Conservation (phyloP, 169 alveolate genomes). For the Cytauxzoon felis region DNA sequence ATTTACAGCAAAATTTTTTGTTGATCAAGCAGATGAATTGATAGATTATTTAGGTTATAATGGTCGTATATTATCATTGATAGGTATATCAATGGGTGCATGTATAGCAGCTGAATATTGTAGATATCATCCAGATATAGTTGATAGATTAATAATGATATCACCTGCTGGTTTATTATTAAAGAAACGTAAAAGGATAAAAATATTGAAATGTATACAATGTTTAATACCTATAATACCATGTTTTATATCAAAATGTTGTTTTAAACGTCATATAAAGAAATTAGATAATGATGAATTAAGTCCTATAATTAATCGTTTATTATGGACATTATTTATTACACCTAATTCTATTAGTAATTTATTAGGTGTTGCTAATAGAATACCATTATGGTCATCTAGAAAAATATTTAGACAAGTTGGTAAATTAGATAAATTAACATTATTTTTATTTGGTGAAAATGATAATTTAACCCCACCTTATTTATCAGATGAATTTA, state of each 20-base stretch:
- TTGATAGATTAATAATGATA: slow-evolving; percentile 64
- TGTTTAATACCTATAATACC: slow-evolving; percentile 59
- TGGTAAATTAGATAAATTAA: slow-evolving; percentile 44
- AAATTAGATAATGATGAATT: slow-evolving; percentile 13
- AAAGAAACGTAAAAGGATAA: slow-evolving; percentile 51
- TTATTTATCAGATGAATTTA: slow-evolving; percentile 16
- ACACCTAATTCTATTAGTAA: slow-evolving; percentile 61
- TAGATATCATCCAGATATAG: slow-evolving; percentile 66
- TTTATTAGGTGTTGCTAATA: slow-evolving; percentile 66
- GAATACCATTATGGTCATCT: slow-evolving; percentile 74
- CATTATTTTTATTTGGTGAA: slow-evolving; percentile 54
- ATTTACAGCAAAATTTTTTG: slow-evolving; percentile 68
- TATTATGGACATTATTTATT: slow-evolving; percentile 71
- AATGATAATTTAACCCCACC: slow-evolving; percentile 53
- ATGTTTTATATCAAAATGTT: slow-evolving; percentile 29
- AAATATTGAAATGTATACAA: slow-evolving; percentile 57
- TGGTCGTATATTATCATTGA: slow-evolving; percentile 56
- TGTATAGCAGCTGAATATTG: slow-evolving; percentile 72
- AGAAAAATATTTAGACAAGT: slow-evolving; percentile 65
- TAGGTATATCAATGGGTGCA: slow-evolving; percentile 77
- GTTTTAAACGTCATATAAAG: slow-evolving; percentile 10
- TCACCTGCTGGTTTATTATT: slow-evolving; percentile 78
- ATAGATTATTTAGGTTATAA: slow-evolving; percentile 49
- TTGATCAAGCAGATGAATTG: slow-evolving; percentile 73
- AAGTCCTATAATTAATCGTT: slow-evolving; percentile 55